Evolutionary conservation across 257 asterid genomes (phyloP).

Genomic region (Misopates orontium): DNA sequence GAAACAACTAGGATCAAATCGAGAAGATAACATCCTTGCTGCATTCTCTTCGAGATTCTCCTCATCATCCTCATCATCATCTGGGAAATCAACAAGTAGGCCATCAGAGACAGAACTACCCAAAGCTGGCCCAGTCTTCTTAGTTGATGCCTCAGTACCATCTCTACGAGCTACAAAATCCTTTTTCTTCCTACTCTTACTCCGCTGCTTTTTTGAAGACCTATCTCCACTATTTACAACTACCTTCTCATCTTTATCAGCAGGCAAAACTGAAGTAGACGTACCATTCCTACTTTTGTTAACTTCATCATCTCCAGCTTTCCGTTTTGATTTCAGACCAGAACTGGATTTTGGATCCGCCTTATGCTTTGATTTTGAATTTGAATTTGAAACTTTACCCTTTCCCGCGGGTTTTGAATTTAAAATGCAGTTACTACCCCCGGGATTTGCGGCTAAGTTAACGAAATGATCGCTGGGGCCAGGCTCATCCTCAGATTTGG

Average conservation of each 20-base stretch:
- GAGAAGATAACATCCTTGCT: conserved; percentile 97
- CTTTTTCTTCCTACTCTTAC: conserved; percentile 40
- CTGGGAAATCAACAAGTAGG: conserved; percentile 46
- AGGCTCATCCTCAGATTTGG: conserved; percentile 24
- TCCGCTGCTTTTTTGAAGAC: conserved; percentile 42
- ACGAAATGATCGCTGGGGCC: conserved; percentile 31
- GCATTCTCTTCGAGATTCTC: conserved; percentile 96
- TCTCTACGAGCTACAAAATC: conserved; percentile 35
- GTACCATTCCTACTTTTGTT: conserved; percentile 32
- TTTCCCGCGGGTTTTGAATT: conserved; percentile 16
- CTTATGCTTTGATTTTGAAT: conserved; percentile 24
- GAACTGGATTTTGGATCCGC: conserved; percentile 26
- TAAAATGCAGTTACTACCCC: conserved; percentile 12
- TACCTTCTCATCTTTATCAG: conserved; percentile 35
- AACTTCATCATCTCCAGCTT: conserved; percentile 38
- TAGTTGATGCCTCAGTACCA: conserved; percentile 35
- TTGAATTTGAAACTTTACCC: conserved; percentile 21
- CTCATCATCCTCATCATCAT: conserved; percentile 90
- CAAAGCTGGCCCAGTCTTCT: conserved; percentile 50
- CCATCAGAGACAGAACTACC: conserved; percentile 44
- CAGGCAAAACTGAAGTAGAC: conserved; percentile 27
- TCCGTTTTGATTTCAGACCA: conserved; percentile 39
- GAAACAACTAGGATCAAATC: conserved; percentile 88
- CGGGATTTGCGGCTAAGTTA: conserved; percentile 30
- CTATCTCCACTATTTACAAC: conserved; percentile 35